phyloP scores from a whole-genome alignment of 2,329 filamentous ascomycete genomes.

The Lachnellula hyalina region DNA sequence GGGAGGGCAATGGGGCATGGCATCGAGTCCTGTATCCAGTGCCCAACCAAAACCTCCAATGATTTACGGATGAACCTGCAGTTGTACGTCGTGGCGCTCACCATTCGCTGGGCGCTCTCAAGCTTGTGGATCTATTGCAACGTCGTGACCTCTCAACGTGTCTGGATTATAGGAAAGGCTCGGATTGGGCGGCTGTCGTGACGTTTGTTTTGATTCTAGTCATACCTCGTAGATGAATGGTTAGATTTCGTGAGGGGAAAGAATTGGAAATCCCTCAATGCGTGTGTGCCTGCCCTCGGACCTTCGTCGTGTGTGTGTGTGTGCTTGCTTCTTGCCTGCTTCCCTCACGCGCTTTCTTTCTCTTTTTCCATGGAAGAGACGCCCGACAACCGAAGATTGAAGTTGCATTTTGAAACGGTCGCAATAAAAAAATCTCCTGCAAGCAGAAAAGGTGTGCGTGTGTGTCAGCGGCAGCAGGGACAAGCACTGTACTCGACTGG shows the following conservation, averaged over 20 bases:
- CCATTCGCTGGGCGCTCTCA: neutral
- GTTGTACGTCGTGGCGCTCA: neutral
- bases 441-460: too few species aligned
- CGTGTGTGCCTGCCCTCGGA: neutral
- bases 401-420: neutral
- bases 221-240: neutral
- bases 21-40: neutral
- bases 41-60: neutral
- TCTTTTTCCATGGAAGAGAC: neutral
- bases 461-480: too few species aligned
- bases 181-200: constrained; percentile 4
- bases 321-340: neutral
- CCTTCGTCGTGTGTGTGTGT: neutral
- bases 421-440: neutral
- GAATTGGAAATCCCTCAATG: neutral
- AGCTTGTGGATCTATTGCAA: constrained; percentile 1
- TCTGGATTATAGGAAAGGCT: neutral
- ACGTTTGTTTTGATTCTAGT: neutral
- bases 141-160: constrained; percentile 7
- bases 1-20: neutral
- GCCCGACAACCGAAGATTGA: neutral
- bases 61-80: neutral
- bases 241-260: neutral
- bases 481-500: neutral
- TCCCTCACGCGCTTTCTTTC: neutral